A percentile compares a stretch with the other conserved stretches of the same genome.
These are phyloP conservation scores for Xylariaceae sp. DNA, from an alignment of 2,329 filamentous ascomycete genomes.

Conservation along the genomic window DNA sequence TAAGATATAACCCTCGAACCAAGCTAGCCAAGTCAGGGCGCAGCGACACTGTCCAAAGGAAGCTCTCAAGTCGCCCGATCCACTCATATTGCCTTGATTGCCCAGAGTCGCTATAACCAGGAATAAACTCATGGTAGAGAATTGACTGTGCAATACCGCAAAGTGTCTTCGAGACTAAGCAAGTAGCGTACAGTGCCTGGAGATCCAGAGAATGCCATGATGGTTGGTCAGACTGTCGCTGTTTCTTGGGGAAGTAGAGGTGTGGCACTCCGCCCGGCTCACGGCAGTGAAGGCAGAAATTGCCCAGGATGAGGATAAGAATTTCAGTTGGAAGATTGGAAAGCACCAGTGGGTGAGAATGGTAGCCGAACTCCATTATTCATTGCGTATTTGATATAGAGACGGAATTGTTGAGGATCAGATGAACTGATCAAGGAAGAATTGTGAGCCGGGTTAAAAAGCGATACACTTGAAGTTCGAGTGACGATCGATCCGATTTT, in stretches of 20 bases:
- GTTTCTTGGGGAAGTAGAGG: constrained; percentile 2
- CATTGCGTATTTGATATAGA: too few species aligned
- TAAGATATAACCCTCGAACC: neutral
- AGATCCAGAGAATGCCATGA: constrained; percentile 30
- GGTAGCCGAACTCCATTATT: neutral
- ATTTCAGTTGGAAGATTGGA: constrained; percentile 17
- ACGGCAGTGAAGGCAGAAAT: constrained; percentile 26
- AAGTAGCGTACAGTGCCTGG: constrained; percentile 27
- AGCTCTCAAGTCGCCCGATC: constrained; percentile 29
- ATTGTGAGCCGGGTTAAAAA: too few species aligned
- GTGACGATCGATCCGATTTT: too few species aligned
- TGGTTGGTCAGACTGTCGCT: constrained; percentile 20
- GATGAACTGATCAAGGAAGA: too few species aligned
- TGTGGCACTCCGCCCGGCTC: constrained; percentile 4
- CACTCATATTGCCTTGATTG: constrained; percentile 27
- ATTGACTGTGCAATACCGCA: constrained; percentile 25
- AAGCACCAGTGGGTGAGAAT: neutral
- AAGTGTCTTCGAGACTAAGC: constrained; percentile 30
- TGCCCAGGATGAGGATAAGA: constrained; percentile 20
- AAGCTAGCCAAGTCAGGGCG: constrained; percentile 27
- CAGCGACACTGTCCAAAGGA: constrained; percentile 30
- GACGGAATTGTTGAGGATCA: too few species aligned
- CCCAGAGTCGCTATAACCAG: constrained; percentile 35
- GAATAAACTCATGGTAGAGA: constrained; percentile 34
- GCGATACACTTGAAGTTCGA: too few species aligned